Conservation (phyloP, 164 flowering plant species). For the Tetracentron sinense region DNA sequence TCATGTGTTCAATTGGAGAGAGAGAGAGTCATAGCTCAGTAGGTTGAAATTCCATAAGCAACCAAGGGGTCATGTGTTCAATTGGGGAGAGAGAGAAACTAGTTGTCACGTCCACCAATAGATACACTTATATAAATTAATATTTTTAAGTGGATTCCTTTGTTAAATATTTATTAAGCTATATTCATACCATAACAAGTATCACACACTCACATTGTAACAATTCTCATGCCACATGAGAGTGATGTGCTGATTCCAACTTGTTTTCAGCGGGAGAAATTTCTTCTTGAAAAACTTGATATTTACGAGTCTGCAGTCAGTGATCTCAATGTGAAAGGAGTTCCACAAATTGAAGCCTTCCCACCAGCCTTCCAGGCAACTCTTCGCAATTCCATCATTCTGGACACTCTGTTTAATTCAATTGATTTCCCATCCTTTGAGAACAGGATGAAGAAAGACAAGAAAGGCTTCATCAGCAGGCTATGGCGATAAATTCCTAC, state of each 20-base stretch:
- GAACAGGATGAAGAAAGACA: constrained; percentile 85
- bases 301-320: constrained; percentile 81
- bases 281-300: constrained; percentile 74
- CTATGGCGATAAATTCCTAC: constrained; percentile 81
- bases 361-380: constrained; percentile 85
- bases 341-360: constrained; percentile 61
- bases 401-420: constrained; percentile 71
- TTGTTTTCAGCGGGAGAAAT: constrained; percentile 55
- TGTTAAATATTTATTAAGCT: too few relatives aligned
- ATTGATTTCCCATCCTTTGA: constrained; percentile 92
- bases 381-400: constrained; percentile 78
- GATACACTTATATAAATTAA: too few relatives aligned
- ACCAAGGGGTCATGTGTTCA: too few relatives aligned
- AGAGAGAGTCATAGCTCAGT: too few relatives aligned
- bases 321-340: constrained; percentile 47
- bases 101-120: too few relatives aligned
- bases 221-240: background rate
- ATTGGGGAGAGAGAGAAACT: too few relatives aligned
- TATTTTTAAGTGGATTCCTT: too few relatives aligned
- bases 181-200: too few relatives aligned
- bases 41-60: too few relatives aligned
- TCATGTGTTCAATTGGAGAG: too few relatives aligned
- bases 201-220: too few relatives aligned
- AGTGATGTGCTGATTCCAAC: constrained; percentile 4
- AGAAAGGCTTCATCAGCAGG: constrained; percentile 80